phyloP scores from a whole-genome alignment of 345 rosid genomes.

The Aquilaria malaccensis region DNA sequence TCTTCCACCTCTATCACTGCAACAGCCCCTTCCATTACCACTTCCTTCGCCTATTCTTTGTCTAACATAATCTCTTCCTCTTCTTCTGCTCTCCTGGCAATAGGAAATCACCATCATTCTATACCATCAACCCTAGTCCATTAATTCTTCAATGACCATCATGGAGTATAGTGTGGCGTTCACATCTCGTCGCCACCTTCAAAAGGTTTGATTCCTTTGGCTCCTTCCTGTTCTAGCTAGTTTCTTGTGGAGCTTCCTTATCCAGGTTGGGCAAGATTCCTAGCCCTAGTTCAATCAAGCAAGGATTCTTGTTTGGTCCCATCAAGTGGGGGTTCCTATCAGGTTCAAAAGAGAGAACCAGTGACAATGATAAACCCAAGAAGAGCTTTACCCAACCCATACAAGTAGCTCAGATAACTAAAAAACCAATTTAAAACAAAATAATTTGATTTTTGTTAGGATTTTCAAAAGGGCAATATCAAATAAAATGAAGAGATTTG shows the following conservation, averaged over 20 bases:
- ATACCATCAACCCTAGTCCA: constrained; percentile 13
- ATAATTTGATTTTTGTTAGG: constrained; percentile 21
- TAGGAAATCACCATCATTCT: too few species aligned
- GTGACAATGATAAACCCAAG: constrained; percentile 20
- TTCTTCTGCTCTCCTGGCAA: too few species aligned
- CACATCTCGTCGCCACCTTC: constrained; percentile 53
- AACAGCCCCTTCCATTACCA: too few species aligned
- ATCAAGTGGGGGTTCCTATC: constrained; percentile 30
- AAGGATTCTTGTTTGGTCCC: constrained; percentile 40
- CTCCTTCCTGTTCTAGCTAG: constrained; percentile 74
- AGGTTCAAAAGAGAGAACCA: constrained; percentile 24
- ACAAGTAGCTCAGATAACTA: constrained; percentile 16
- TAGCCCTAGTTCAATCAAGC: constrained; percentile 34
- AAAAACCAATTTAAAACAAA: constrained; percentile 29
- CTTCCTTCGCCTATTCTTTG: too few species aligned
- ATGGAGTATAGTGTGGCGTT: constrained; percentile 28
- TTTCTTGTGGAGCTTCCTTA: constrained; percentile 35
- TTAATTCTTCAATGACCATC: constrained; percentile 42
- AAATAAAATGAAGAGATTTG: constrained; percentile 30
- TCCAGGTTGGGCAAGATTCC: constrained; percentile 49
- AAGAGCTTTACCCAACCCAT: constrained; percentile 37
- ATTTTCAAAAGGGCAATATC: constrained; percentile 39
- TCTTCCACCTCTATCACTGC: too few species aligned
- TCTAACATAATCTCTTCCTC: too few species aligned
- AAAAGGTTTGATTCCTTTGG: constrained; percentile 79